phyloP scores from a whole-genome alignment of 495 filamentous ascomycete species.

The Penicillium cataractarum region DNA sequence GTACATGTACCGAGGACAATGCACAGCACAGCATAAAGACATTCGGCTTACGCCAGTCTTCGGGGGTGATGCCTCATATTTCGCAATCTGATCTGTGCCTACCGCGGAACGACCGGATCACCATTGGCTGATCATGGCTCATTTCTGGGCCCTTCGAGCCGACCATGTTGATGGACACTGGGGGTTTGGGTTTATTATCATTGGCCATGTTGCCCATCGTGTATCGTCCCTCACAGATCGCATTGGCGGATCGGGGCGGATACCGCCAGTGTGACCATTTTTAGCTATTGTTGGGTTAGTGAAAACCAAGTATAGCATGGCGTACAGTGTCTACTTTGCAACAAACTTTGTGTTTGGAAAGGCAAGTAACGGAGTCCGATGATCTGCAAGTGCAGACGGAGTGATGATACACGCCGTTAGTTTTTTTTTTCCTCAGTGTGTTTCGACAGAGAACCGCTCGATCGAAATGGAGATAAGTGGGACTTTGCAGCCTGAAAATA shows the following conservation, averaged over 20 bases:
- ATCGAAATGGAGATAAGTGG: neutral
- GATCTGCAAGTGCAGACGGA: neutral
- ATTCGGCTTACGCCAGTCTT: constrained; percentile 7
- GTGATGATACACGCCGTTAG: neutral
- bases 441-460: neutral
- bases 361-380: neutral
- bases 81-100: constrained; percentile 15
- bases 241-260: constrained; percentile 3
- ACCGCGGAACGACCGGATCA: neutral
- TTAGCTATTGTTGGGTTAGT: neutral
- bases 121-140: constrained; percentile 1
- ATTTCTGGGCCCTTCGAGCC: neutral
- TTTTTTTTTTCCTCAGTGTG: neutral
- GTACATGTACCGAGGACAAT: constrained; percentile 8
- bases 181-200: neutral
- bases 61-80: constrained; percentile 17
- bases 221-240: constrained; percentile 5
- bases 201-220: neutral
- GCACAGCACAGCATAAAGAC: neutral
- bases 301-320: neutral
- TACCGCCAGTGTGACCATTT: neutral
- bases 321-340: neutral
- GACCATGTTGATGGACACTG: neutral
- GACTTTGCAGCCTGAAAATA: constrained; percentile 2
- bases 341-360: neutral